These are phyloP conservation scores for Penicillium coffeae DNA, from an alignment of 495 filamentous ascomycete genomes.

Conservation along the genomic window DNA sequence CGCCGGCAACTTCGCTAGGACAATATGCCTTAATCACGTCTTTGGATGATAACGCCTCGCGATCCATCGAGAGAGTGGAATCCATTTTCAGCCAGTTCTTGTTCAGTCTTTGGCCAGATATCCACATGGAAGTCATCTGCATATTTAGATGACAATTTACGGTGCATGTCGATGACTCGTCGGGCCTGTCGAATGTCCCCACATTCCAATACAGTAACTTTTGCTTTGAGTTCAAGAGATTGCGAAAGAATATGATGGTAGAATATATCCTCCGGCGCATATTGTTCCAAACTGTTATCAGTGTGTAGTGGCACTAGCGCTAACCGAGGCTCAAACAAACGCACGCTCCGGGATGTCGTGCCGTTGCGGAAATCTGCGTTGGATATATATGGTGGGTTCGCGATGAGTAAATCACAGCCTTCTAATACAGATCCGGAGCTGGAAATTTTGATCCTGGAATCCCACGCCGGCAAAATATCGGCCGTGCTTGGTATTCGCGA, in stretches of 20 bases:
- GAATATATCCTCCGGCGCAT: conserved; percentile 35
- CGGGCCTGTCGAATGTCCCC: conserved; percentile 32
- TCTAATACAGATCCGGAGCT: background rate
- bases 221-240: conserved; percentile 15
- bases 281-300: background rate
- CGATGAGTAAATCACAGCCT: conserved; percentile 66
- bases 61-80: conserved; percentile 22
- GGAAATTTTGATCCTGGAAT: background rate
- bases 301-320: conserved; percentile 63
- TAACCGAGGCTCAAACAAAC: conserved; percentile 70
- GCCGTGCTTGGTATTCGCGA: conserved; percentile 7
- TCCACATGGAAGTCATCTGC: conserved; percentile 3
- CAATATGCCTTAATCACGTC: background rate
- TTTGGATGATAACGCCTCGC: conserved; percentile 23
- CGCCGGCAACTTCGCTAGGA: background rate
- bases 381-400: conserved; percentile 93
- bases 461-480: conserved; percentile 1
- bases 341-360: conserved; percentile 66
- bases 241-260: conserved; percentile 31
- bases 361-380: conserved; percentile 46
- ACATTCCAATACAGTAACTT: conserved; percentile 36
- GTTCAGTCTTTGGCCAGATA: conserved; percentile 18
- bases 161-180: conserved; percentile 26
- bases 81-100: conserved; percentile 15
- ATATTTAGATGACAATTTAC: conserved; percentile 2